phyloP scores from a whole-genome alignment of 371 early-diverging fungal species.

The Circinella umbellata region DNA sequence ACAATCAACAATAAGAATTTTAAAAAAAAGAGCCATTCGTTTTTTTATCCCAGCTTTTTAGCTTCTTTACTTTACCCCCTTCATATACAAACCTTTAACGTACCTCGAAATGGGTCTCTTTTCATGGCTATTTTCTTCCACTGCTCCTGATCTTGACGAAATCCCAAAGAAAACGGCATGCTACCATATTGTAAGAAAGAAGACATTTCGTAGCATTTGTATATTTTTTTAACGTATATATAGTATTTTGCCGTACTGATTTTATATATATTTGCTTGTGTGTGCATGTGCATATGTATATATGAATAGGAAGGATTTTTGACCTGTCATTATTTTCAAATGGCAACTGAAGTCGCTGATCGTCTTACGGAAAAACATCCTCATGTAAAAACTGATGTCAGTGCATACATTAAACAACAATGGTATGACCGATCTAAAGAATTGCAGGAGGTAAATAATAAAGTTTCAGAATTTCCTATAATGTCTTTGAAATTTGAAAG shows the following conservation, averaged over 20 bases:
- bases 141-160: slow-evolving; percentile 26
- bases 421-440: slow-evolving; percentile 49
- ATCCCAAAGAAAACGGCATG: slow-evolving; percentile 48
- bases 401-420: slow-evolving; percentile 46
- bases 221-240: too few species aligned
- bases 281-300: too few species aligned
- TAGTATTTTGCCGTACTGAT: too few species aligned
- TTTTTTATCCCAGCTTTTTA: too few species aligned
- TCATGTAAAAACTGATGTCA: slow-evolving; percentile 50
- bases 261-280: too few species aligned
- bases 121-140: slow-evolving; percentile 34
- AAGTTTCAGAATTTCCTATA: neutral
- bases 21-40: too few species aligned
- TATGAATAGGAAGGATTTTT: slow-evolving; percentile 53
- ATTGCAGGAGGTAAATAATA: slow-evolving; percentile 40
- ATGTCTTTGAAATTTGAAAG: neutral
- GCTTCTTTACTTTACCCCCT: too few species aligned
- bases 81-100: neutral
- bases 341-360: slow-evolving; percentile 48
- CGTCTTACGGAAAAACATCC: slow-evolving; percentile 36
- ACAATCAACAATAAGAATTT: too few species aligned
- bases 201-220: neutral
- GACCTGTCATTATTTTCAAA: slow-evolving; percentile 49
- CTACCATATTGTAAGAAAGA: slow-evolving; percentile 46
- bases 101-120: slow-evolving; percentile 32